Percentiles rank a stretch among this genome's conserved stretches.
These are phyloP conservation scores for Penicillium roqueforti DNA, from an alignment of 495 filamentous ascomycete species.

Conservation along the genomic window DNA sequence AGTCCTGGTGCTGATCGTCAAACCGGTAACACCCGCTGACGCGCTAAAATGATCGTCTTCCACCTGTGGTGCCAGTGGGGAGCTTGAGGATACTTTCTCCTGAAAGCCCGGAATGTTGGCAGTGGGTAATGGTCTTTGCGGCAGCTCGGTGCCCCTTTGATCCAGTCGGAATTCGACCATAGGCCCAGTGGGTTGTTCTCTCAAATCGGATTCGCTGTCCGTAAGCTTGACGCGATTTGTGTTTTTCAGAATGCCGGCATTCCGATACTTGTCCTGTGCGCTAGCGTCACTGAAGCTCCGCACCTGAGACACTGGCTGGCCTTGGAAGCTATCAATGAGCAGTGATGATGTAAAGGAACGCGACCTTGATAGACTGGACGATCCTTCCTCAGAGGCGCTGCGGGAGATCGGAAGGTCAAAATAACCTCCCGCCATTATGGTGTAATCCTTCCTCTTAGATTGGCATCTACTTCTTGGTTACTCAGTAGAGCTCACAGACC, in stretches of 20 bases:
- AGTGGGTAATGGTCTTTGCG: constrained; percentile 35
- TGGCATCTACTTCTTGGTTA: constrained; percentile 6
- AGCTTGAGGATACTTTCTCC: constrained; percentile 25
- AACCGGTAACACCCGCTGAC: constrained; percentile 31
- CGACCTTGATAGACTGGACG: constrained; percentile 25
- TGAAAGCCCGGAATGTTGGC: constrained; percentile 40
- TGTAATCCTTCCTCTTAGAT: not conserved
- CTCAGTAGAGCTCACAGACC: constrained; percentile 7
- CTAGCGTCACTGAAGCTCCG: constrained; percentile 17
- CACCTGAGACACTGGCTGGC: constrained; percentile 16
- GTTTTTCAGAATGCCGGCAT: constrained; percentile 41
- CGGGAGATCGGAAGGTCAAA: constrained; percentile 37
- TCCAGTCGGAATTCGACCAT: constrained; percentile 30
- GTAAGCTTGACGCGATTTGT: constrained; percentile 41
- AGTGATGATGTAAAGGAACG: constrained; percentile 23
- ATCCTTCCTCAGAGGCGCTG: constrained; percentile 29
- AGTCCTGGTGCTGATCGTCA: constrained; percentile 29
- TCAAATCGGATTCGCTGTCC: constrained; percentile 22
- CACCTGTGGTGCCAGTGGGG: constrained; percentile 26
- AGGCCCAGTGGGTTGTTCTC: constrained; percentile 20
- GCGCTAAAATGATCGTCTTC: constrained; percentile 29
- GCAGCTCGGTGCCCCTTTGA: constrained; percentile 31
- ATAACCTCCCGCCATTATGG: constrained; percentile 40
- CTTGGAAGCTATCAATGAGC: constrained; percentile 20
- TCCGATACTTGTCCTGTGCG: constrained; percentile 35